These are phyloP conservation scores for Thozetella sp. DNA, from an alignment of 495 filamentous ascomycete genomes.

Conservation along the genomic window DNA sequence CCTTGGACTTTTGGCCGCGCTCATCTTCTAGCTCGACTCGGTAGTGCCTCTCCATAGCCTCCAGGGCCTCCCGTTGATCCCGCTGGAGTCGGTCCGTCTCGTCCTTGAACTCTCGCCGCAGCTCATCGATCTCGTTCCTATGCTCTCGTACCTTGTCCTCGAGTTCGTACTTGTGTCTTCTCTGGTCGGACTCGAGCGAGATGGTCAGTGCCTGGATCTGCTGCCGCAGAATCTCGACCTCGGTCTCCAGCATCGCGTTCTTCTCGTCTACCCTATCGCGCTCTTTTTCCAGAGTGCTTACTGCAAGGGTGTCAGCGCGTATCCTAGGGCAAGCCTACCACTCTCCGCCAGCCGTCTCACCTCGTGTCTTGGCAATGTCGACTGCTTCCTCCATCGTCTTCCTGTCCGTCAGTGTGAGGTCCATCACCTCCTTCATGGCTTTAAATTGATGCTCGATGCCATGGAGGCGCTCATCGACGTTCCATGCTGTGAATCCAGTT, in stretches of 20 bases:
- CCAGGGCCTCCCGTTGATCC: conserved; percentile 42
- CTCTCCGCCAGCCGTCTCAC: conserved; percentile 49
- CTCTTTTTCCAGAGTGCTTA: conserved; percentile 65
- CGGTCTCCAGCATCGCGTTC: conserved; percentile 57
- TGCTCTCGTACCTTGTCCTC: conserved; percentile 37
- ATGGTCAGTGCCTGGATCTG: conserved; percentile 26
- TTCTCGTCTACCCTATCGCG: conserved; percentile 56
- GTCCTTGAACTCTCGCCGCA: conserved; percentile 34
- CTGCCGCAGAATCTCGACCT: conserved; percentile 58
- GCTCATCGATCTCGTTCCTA: conserved; percentile 30
- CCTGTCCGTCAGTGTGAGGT: conserved; percentile 59
- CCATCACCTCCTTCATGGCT: conserved; percentile 62
- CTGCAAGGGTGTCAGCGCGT: conserved; percentile 42
- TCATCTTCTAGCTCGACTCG: conserved; percentile 59
- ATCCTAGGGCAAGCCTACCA: background rate
- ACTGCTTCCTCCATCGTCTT: conserved; percentile 69
- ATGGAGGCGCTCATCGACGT: conserved; percentile 67
- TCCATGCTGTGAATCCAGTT: conserved; percentile 64
- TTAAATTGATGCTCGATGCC: conserved; percentile 65
- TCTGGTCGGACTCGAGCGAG: conserved; percentile 25
- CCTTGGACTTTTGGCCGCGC: conserved; percentile 54
- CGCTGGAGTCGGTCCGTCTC: conserved; percentile 25
- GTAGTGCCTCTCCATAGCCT: conserved; percentile 36
- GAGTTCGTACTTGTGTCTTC: conserved; percentile 36
- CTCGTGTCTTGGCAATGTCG: conserved; percentile 68